Percentiles rank a stretch among this genome's conserved stretches.
phyloP scores from a whole-genome alignment of 2,329 filamentous ascomycete genomes.

The Conoideocrella luteorostrata region DNA sequence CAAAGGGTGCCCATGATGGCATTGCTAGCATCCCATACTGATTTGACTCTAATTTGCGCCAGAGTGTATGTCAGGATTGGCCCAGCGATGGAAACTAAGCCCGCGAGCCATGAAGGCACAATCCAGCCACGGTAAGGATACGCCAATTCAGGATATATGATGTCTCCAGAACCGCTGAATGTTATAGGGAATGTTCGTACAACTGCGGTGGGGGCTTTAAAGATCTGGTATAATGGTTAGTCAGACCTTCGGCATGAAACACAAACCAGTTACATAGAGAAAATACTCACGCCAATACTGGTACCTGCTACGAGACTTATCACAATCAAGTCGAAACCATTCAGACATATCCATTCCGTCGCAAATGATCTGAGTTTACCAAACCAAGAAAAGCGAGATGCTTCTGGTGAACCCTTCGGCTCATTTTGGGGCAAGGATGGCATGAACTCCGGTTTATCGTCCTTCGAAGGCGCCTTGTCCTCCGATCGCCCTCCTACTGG shows the following conservation, averaged over 20 bases:
- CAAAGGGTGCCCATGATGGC: constrained; percentile 56
- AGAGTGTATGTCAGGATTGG: constrained; percentile 51
- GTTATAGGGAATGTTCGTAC: constrained; percentile 56
- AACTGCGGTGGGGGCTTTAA: constrained; percentile 46
- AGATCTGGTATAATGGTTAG: constrained; percentile 31
- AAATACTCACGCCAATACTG: constrained; percentile 21
- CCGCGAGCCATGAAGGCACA: constrained; percentile 52
- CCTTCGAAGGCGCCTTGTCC: not conserved
- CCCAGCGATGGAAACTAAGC: constrained; percentile 48
- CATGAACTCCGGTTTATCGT: constrained; percentile 11
- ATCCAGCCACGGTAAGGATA: constrained; percentile 59
- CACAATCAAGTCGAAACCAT: constrained; percentile 53
- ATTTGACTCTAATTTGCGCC: constrained; percentile 51
- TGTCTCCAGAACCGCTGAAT: constrained; percentile 49
- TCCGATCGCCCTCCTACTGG: not conserved
- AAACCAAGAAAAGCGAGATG: not conserved
- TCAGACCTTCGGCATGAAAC: constrained; percentile 3
- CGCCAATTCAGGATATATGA: constrained; percentile 58
- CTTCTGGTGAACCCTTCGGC: constrained; percentile 1
- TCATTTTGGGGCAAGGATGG: constrained; percentile 13
- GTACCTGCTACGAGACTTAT: constrained; percentile 45
- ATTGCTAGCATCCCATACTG: constrained; percentile 56
- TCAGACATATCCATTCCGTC: constrained; percentile 48
- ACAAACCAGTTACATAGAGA: too few species aligned
- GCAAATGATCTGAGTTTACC: constrained; percentile 17